Evolutionary conservation across 2,329 filamentous ascomycete species (phyloP).

Genomic region (Shiraia sp.): DNA sequence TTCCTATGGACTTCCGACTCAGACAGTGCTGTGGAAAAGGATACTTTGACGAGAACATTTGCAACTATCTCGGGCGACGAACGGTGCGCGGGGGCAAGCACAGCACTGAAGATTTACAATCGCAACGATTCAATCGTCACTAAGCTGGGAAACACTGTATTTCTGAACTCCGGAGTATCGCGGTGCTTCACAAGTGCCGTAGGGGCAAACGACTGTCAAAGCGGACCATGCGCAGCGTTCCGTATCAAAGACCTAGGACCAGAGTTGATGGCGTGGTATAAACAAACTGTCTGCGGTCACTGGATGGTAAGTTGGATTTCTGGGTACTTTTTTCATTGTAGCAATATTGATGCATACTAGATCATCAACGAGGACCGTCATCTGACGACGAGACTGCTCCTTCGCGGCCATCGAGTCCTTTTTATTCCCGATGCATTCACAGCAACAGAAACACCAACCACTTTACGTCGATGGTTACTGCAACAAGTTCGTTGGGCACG

Average conservation of each 20-base stretch:
- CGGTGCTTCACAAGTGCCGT: constrained; percentile 1
- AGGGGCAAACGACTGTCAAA: constrained; percentile 42
- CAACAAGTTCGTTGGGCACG: constrained; percentile 46
- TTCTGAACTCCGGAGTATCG: not conserved
- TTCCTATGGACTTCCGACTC: constrained; percentile 46
- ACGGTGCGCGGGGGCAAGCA: constrained; percentile 39
- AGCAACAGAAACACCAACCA: constrained; percentile 44
- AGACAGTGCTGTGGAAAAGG: constrained; percentile 39
- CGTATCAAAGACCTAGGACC: constrained; percentile 34
- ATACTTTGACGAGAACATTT: constrained; percentile 33
- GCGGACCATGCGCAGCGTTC: constrained; percentile 44
- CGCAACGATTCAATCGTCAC: constrained; percentile 2
- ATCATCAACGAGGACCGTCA: constrained; percentile 47
- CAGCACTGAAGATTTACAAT: constrained; percentile 42
- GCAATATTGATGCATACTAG: constrained; percentile 3
- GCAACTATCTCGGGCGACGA: constrained; percentile 38
- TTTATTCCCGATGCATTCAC: constrained; percentile 41
- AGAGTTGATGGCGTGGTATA: constrained; percentile 43
- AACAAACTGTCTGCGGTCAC: constrained; percentile 40
- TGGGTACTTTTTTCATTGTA: not conserved
- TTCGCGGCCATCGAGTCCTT: constrained; percentile 40
- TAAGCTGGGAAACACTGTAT: constrained; percentile 1
- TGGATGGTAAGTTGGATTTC: constrained; percentile 27
- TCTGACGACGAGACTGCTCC: constrained; percentile 42
- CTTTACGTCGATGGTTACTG: constrained; percentile 39